Base-by-base conservation (phyloP, 495 filamentous ascomycete genomes). In the Coniosporium apollinis region DNA sequence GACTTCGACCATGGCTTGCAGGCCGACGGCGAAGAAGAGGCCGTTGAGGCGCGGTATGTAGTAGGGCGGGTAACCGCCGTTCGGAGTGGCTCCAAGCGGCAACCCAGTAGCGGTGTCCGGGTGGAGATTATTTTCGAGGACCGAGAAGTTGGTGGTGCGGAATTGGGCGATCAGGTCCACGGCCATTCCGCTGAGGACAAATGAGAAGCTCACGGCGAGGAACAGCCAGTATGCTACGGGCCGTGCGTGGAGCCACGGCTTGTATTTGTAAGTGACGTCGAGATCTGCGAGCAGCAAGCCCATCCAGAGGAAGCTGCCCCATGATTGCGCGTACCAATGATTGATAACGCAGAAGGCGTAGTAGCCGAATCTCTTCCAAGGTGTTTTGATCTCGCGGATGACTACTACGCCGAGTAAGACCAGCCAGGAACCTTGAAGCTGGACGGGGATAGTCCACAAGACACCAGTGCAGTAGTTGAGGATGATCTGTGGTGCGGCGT, bases 391-490 rank as follows among this genome's bases (percentile, higher is more conserved):
- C 40, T 62, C 55, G 32, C 47, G 45, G 16, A 61, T 45, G 5
- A 62, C 44, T n/a, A 62, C 47, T 7, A 47, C 49, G 33, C 47
- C 58, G 11, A 52, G 39, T 9, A 62, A 39, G 20, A 50, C 47
- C 4, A 52, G 24, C 58, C 58, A 61, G 6, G 54, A 48, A 26
- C 48, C 48, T 45, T 62, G 59, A 8, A 62, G 45, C 30, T 59
- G 56, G 8, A 61, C 56, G 3, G 59, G 56, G 30, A 62, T 59
- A 10, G 57, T 60, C 59, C 59, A 62, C 1, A 62, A 46, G 8
- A 60, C 56, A 28, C 58, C 59, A 8, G 56, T 61, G 41, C 59
- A 59, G 41, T 57, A 62, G 42, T 62, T 56, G 45, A 45, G 51
- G 11, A 53, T 61, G 28, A 62, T 55, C 36, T 57, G 47, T 0